Percentiles rank a stretch among this genome's conserved stretches.
phyloP scores from a whole-genome alignment of 495 filamentous ascomycete species.

The Penicillium diatomitis region DNA sequence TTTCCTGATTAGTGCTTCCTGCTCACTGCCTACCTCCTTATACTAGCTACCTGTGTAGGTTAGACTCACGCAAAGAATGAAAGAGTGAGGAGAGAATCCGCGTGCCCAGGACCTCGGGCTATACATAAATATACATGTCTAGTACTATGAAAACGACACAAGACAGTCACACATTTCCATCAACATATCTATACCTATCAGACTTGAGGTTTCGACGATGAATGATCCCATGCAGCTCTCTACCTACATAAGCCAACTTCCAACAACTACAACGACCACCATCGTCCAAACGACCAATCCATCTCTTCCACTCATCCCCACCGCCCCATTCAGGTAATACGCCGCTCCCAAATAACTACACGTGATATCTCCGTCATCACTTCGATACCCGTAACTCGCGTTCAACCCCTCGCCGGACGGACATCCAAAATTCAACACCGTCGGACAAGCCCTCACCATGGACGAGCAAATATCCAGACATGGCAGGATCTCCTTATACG shows the following conservation, averaged over 20 bases:
- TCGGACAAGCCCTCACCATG: constrained; percentile 75
- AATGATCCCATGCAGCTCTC: background rate
- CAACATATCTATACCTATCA: no score
- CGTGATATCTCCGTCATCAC: constrained; percentile 36
- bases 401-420: constrained; percentile 52
- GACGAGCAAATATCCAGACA: constrained; percentile 77
- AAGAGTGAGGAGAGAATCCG: no score
- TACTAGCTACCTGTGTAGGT: no score
- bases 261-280: constrained; percentile 9
- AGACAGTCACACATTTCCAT: no score
- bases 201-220: no score
- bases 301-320: constrained; percentile 3
- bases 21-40: no score
- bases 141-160: no score
- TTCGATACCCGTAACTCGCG: constrained; percentile 53
- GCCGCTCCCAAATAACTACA: constrained; percentile 53
- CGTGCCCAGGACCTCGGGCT: no score
- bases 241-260: constrained; percentile 3
- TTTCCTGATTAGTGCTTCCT: no score
- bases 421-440: constrained; percentile 69
- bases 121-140: no score
- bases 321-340: constrained; percentile 33
- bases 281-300: constrained; percentile 11
- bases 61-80: no score
- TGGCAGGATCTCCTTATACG: constrained; percentile 88